These are phyloP conservation scores for Cordyceps fumosorosea DNA, from an alignment of 2,329 filamentous ascomycete genomes.

Conservation along the genomic window DNA sequence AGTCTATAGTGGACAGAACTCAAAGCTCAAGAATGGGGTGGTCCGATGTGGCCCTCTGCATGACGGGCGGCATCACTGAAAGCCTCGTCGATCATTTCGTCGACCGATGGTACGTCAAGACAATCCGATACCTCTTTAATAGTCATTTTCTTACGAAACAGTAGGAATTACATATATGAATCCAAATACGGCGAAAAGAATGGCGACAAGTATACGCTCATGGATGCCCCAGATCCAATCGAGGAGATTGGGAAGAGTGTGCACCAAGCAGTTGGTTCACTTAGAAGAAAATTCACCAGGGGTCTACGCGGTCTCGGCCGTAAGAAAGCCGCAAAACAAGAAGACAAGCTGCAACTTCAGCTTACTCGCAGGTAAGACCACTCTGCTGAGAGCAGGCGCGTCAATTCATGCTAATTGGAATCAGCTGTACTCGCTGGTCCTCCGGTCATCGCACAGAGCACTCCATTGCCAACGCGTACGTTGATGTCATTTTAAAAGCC, in stretches of 20 bases:
- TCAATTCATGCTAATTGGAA: background rate
- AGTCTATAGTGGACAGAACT: constrained; percentile 58
- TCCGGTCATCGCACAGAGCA: constrained; percentile 52
- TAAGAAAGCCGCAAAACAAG: constrained; percentile 23
- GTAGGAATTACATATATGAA: constrained; percentile 72
- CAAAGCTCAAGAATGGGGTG: constrained; percentile 84
- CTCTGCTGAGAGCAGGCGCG: too few species aligned
- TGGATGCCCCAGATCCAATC: background rate
- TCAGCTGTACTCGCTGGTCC: constrained; percentile 45
- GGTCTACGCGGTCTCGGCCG: constrained; percentile 34
- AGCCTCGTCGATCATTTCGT: constrained; percentile 73
- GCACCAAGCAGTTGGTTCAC: constrained; percentile 33
- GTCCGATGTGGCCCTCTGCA: constrained; percentile 76
- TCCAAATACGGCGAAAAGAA: constrained; percentile 62
- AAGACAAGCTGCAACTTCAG: constrained; percentile 37
- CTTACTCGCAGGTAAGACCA: constrained; percentile 40
- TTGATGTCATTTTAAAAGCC: constrained; percentile 61
- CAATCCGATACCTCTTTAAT: constrained; percentile 10
- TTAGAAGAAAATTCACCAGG: constrained; percentile 36
- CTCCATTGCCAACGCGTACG: constrained; percentile 82
- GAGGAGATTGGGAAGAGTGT: constrained; percentile 1
- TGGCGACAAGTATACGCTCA: constrained; percentile 17
- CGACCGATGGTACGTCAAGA: constrained; percentile 59
- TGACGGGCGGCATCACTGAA: constrained; percentile 67
- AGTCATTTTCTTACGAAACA: constrained; percentile 16